Evolutionary conservation across 225 moss, liverwort and hornwort species (phyloP), one percentile per base, ranked within the genome.

Genomic region (Rhytidiadelphus loreus): DNA sequence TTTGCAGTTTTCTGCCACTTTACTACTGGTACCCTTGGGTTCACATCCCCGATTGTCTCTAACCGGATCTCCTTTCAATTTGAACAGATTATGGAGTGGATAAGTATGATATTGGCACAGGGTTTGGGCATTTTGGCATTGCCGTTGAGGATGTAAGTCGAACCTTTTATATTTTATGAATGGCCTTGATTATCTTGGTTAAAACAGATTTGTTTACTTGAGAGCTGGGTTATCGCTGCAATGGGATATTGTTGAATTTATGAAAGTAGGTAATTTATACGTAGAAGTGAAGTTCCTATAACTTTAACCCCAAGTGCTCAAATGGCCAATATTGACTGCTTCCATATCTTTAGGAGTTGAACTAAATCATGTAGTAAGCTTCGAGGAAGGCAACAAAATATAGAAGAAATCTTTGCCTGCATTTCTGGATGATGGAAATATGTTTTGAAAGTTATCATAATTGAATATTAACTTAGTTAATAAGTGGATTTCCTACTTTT

Each of bases 51-150:
- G 72, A 30, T 85, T 32, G 57, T 83, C 28, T 74, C 44, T 90
- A 81, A 93, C 80, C n/a, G 30, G 32, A 28, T 62, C 26, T 57
- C 39, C 24, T 44, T 73, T 35, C 37, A 24, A 78, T 33, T 77
- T 91, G 83, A 70, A 76, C 93, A 96, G 97, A 99, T 89, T 99
- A 99, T 88, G 99, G 99, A 90, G 96, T 96, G 82, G 96, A 95
- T 53, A 93, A 92, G 53, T 99, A 99, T 88, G 99, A 99, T 69
- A 95, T 99, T 43, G 99, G 99, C 85, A 97, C 96, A 66, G 99
- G 96, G 41, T 99, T 99, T 90, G 99, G 99, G 30, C 97, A 97
- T 86, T 99, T 99, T 41, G 99, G 99, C 28, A 91, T 99, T 71
- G 97, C 99, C 58, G 96, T 99, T 37, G 97, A 97, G 82, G 99